phyloP scores from a whole-genome alignment of 176 grass and related monocot genomes.

The maize (Zea mays) region Zm-B73-REFERENCE-NAM-5.0 NC_050101.1:161826001-161826500 shows the following conservation, averaged over 20 bases:
- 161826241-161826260: not conserved
- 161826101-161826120: not conserved
- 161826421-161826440: constrained; percentile 59
- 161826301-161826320: constrained; percentile 31
- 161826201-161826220: not conserved
- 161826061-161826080: constrained; percentile 45
- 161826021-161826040: constrained; percentile 50
- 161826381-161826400: constrained; percentile 56
- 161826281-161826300: not conserved
- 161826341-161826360: not conserved
- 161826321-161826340: constrained; percentile 25
- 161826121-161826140: constrained; percentile 25
- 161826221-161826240: constrained; percentile 11
- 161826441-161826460: constrained; percentile 73
- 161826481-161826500: constrained; percentile 42
- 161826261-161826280: not conserved
- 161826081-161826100: constrained; percentile 24
- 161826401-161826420: constrained; percentile 45
- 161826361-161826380: constrained; percentile 51
- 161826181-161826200: not conserved
- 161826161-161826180: not conserved
- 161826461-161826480: constrained; percentile 58
- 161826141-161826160: not conserved
- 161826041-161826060: constrained; percentile 64
- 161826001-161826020: constrained; percentile 63